Evolutionary conservation across 164 flowering plant genomes (phyloP), one percentile per base, ranked within the genome.

Genomic region (Dillenia turbinata): DNA sequence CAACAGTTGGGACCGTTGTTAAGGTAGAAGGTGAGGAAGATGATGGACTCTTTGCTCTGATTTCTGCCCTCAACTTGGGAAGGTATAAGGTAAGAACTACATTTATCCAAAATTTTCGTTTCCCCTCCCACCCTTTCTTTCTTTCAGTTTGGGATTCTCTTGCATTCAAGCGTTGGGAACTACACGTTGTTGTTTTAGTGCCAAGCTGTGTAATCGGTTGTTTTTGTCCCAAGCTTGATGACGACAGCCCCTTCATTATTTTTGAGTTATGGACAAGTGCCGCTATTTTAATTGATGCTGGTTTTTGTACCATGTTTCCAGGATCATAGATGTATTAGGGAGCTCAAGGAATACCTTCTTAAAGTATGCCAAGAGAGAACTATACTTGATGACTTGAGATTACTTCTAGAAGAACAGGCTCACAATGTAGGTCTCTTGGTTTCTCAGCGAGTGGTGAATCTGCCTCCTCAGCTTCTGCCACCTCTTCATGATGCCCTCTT

Each of bases 1-100:
- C 92, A n/a, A 89, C 96, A 9, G 99, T 95, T 0, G 99, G 99
- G 19, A 88, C 92, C n/a, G 88, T 92, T 48, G 82, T 92, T 45
- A 89, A 87, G 69, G 58, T 89, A 22, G 96, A 89, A 75, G 84
- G 70, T 22, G 91, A 77, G 54, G 99, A 92, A 69, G 99, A 91
- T 61, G 75, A 85, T 65, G 79, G 77, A 15, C 60, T 83, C 9
- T 95, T 78, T 59, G 73, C 90, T 56, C 55, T 92, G 47, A 72
- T 87, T 51, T 69, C 86, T 10, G 85, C 83, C 49, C 87, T 95
- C 51, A 95, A 90, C 70, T 70, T 95, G 71, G 87, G 68, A 13
- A 83, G 97, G 73, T 83, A 92, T 57, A 83, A 88, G 93, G 96
- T 71, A 83, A 76, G 78, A 47, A 12, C 49, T 7, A 19, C 0